Evolutionary conservation across 495 filamentous ascomycete genomes (phyloP).

Genomic region (Talaromyces liani): DNA sequence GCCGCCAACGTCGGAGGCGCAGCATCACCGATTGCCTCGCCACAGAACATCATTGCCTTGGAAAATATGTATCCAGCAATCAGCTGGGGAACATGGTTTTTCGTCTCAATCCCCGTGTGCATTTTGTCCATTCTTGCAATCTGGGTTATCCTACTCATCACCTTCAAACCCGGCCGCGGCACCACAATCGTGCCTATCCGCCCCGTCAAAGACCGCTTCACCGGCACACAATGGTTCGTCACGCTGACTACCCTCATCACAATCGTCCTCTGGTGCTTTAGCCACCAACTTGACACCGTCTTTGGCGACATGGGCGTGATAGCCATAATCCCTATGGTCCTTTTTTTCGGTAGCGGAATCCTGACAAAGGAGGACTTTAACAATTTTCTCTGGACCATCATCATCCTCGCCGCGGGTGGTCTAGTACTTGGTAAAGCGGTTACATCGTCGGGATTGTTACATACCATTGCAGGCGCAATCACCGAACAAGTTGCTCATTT

Average conservation of each 20-base stretch:
- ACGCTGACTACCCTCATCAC: slow-evolving; percentile 74
- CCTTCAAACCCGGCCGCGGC: slow-evolving; percentile 75
- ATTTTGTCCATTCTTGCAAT: slow-evolving; percentile 83
- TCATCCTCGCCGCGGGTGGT: slow-evolving; percentile 93
- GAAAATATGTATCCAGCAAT: slow-evolving; percentile 88
- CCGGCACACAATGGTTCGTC: slow-evolving; percentile 91
- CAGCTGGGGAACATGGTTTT: slow-evolving; percentile 95
- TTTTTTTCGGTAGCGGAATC: slow-evolving; percentile 96
- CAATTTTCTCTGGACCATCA: slow-evolving; percentile 99
- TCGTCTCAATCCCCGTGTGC: slow-evolving; percentile 87
- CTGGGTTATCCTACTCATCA: slow-evolving; percentile 77
- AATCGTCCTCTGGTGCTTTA: slow-evolving; percentile 87
- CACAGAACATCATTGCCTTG: slow-evolving; percentile 94
- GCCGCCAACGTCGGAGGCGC: slow-evolving; percentile 94
- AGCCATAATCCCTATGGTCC: slow-evolving; percentile 87
- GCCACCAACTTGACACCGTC: slow-evolving; percentile 74
- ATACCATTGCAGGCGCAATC: slow-evolving; percentile 74
- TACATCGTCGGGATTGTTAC: slow-evolving; percentile 84
- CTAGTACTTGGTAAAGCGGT: slow-evolving; percentile 92
- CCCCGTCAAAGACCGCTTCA: slow-evolving; percentile 78
- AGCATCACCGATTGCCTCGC: slow-evolving; percentile 91
- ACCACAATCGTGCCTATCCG: slow-evolving; percentile 91
- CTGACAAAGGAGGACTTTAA: slow-evolving; percentile 99
- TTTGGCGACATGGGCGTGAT: slow-evolving; percentile 99
- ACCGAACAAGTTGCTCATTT: slow-evolving; percentile 65